A percentile compares a stretch with the other conserved stretches of the same genome.
These are phyloP conservation scores for Posidonia oceanica DNA, from an alignment of 116 monocot species.

Conservation along the genomic window DNA sequence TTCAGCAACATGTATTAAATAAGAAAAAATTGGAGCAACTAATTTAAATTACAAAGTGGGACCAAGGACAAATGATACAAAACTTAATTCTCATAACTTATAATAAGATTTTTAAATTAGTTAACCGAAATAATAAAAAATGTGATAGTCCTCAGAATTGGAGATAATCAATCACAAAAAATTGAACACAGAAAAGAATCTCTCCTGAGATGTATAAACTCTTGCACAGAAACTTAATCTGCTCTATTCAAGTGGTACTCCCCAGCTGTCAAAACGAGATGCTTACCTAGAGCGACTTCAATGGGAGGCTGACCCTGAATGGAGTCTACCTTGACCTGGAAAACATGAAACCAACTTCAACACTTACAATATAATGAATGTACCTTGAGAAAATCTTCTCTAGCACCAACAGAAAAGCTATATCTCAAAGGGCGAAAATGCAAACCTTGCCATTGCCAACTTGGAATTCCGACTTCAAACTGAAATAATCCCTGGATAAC, in stretches of 20 bases:
- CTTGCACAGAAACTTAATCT: constrained; percentile 5
- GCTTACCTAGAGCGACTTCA: constrained; percentile 47
- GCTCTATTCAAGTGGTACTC: constrained; percentile 43
- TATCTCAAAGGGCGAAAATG: not conserved
- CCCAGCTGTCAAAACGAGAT: constrained; percentile 62
- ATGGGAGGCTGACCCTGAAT: constrained; percentile 45
- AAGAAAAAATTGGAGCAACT: not conserved
- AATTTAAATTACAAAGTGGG: not conserved
- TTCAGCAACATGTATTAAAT: not conserved
- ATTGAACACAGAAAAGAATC: not conserved
- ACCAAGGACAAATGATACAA: not conserved
- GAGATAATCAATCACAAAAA: not conserved
- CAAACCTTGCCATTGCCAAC: constrained; percentile 77
- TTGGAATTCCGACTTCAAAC: constrained; percentile 68
- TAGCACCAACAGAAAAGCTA: not conserved
- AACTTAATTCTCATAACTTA: not conserved
- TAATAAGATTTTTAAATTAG: not conserved
- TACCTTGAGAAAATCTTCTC: too few species aligned
- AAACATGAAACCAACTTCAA: not conserved
- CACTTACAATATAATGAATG: not conserved
- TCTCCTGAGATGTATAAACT: not conserved
- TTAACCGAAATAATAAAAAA: not conserved
- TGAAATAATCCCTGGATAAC: constrained; percentile 57
- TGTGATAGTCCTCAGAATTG: not conserved
- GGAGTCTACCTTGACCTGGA: constrained; percentile 66